Evolutionary conservation across 495 filamentous ascomycete genomes (phyloP), one percentile per base, ranked within the genome.

Genomic region (Chaetomium fimeti): DNA sequence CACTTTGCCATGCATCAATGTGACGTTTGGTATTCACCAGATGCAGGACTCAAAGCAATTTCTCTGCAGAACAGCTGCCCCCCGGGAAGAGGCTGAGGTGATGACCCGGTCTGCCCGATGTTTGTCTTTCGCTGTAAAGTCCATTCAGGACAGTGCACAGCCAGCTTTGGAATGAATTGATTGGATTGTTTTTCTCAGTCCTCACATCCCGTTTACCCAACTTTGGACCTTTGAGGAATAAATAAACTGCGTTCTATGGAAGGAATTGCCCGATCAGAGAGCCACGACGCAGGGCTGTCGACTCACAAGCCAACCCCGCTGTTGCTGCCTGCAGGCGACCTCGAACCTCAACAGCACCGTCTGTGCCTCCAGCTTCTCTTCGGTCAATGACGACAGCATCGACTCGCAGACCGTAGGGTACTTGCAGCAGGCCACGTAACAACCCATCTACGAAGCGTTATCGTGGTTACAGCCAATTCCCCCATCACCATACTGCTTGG

Each of bases 321-420:
- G 45, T 43, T 58, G 62, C 62, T 64, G 62, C 62, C 62, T 60
- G 42, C 32, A 1, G 32, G 47, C 22, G 25, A 25, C 8, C 20
- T 20, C 18, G 22, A 13, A 24, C 22, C 32, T 5, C 12, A 36
- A 36, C 32, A 9, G 7, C 32, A 36, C 7, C 32, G n/a, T n/a
- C n/a, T n/a, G 32, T 36, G 32, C 32, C 32, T 36, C 9, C 43
- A n/a, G n/a, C n/a, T n/a, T n/a, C n/a, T n/a, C n/a, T n/a, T n/a
- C n/a, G n/a, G n/a, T 49, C 47, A 11, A 22, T 20, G 45, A 48
- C 45, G 7, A 3, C 32, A 48, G 40, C 40, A 11, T 43, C 40
- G 15, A 43, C 40, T 36, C 8, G 1, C 8, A 36, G 32, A 36
- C 5, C 32, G 6, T 3, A 32, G 3, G 29, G 3, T 32, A 7